A percentile compares a stretch with the other conserved stretches of the same genome.
Evolutionary conservation across 306 rosid species (phyloP).

Genomic region (Sesbania bispinosa): DNA sequence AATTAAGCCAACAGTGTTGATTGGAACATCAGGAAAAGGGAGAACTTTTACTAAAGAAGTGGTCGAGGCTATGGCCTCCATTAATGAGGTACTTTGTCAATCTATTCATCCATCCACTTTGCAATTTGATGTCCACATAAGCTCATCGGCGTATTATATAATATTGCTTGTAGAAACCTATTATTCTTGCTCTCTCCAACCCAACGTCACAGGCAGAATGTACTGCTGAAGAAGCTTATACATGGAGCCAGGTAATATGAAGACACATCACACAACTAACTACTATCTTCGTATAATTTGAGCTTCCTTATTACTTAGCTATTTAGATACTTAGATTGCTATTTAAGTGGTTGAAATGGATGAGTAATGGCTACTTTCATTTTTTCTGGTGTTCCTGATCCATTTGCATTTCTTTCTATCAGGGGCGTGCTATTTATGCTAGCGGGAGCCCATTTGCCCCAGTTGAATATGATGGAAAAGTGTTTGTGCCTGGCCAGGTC

Average conservation of each 20-base stretch:
- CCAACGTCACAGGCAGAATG: slow-evolving; percentile 53
- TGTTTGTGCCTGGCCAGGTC: slow-evolving; percentile 86
- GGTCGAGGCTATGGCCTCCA: too few relatives aligned
- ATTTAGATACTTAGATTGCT: background rate
- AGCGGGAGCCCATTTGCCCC: slow-evolving; percentile 92
- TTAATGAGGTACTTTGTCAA: too few relatives aligned
- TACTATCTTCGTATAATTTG: background rate
- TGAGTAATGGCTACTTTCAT: background rate
- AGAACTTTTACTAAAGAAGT: too few relatives aligned
- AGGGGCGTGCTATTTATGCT: slow-evolving; percentile 86
- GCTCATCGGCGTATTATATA: slow-evolving; percentile 10
- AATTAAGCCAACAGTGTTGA: too few relatives aligned
- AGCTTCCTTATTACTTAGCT: background rate
- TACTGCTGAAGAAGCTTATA: slow-evolving; percentile 53
- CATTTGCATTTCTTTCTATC: slow-evolving; percentile 5
- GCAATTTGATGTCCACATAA: background rate
- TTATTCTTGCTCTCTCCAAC: slow-evolving; percentile 45
- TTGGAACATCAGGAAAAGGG: too few relatives aligned
- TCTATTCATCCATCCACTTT: too few relatives aligned
- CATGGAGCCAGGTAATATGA: slow-evolving; percentile 38
- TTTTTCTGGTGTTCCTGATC: background rate
- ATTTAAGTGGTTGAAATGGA: background rate
- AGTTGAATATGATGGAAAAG: slow-evolving; percentile 77
- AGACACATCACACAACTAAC: too few relatives aligned
- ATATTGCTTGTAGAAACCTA: slow-evolving; percentile 33